Evolutionary conservation across 108 stramenopile species (phyloP).

Genomic region (Thalassiosira profunda): DNA sequence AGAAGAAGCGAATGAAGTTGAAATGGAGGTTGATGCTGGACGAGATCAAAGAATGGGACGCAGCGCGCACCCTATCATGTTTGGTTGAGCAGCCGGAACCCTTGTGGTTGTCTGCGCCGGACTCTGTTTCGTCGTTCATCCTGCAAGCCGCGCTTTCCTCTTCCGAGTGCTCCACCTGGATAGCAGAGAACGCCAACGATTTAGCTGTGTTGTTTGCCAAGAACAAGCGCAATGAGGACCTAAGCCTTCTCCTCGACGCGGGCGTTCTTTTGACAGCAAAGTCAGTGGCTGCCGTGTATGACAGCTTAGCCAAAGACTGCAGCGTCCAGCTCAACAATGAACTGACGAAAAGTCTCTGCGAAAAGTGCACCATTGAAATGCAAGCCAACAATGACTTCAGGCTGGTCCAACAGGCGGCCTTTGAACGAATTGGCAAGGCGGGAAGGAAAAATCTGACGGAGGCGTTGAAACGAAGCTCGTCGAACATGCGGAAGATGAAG

Average conservation of each 20-base stretch:
- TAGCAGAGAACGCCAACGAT: too few species aligned
- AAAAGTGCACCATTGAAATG: conserved; percentile 2
- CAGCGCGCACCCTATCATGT: too few species aligned
- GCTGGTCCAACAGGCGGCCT: not conserved
- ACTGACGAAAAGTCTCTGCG: conserved; percentile 1
- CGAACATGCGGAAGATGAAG: not conserved
- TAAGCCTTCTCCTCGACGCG: not conserved
- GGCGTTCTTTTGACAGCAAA: not conserved
- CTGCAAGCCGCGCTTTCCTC: too few species aligned
- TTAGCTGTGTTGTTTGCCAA: not conserved
- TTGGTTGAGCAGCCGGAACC: too few species aligned
- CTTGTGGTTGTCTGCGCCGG: too few species aligned
- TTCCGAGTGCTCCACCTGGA: not conserved
- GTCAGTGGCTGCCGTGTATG: conserved; percentile 6
- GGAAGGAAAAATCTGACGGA: conserved; percentile 16
- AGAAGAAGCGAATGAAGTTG: too few species aligned
- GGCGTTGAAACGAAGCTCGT: conserved; percentile 8
- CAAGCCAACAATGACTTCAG: conserved; percentile 18
- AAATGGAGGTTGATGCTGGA: too few species aligned
- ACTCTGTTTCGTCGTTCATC: too few species aligned
- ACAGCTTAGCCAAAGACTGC: not conserved
- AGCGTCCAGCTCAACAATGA: conserved; percentile 17
- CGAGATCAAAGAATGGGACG: too few species aligned
- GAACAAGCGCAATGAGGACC: not conserved
- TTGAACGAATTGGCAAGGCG: conserved; percentile 5